A percentile compares a stretch with the other conserved stretches of the same genome.
Conservation (phyloP, 202 grass and related monocot species). For the Schoenoplectus tabernaemontani region DNA sequence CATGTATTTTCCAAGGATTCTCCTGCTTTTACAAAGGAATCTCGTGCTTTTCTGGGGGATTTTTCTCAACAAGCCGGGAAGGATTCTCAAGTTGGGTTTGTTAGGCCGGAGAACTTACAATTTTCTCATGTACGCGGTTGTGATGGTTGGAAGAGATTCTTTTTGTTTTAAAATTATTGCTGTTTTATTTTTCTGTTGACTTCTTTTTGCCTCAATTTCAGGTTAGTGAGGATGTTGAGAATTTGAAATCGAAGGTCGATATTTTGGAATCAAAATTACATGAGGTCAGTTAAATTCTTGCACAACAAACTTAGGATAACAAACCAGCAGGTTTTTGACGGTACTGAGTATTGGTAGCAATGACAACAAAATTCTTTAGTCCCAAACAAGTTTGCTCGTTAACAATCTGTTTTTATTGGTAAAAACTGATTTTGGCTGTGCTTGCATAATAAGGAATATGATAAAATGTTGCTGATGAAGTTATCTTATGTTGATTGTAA, state of each 20-base stretch:
- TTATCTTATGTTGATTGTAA: not conserved
- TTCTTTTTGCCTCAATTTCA: slow-evolving; percentile 28
- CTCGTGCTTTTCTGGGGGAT: slow-evolving; percentile 11
- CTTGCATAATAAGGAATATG: not conserved
- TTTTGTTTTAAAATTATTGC: not conserved
- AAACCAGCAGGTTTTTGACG: not conserved
- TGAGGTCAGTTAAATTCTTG: slow-evolving; percentile 45
- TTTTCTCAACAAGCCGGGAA: slow-evolving; percentile 32
- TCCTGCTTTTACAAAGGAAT: slow-evolving; percentile 32
- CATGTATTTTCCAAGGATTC: slow-evolving; percentile 8
- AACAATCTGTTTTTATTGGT: not conserved
- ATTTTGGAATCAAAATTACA: slow-evolving; percentile 84
- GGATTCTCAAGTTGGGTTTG: slow-evolving; percentile 31
- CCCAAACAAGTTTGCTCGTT: too few species aligned
- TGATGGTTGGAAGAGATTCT: not conserved
- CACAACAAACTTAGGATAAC: not conserved
- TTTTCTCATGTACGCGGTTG: slow-evolving; percentile 74
- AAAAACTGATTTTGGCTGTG: not conserved
- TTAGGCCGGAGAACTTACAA: slow-evolving; percentile 36
- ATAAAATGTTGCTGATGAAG: not conserved
- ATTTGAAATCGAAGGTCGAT: slow-evolving; percentile 77
- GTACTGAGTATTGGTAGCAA: too few species aligned
- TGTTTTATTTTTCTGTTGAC: slow-evolving; percentile 15
- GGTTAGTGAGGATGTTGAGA: slow-evolving; percentile 84
- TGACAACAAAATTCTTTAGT: too few species aligned